Evolutionary conservation across 257 asterid species (phyloP).

Genomic region (Nicotiana tomentosiformis): DNA sequence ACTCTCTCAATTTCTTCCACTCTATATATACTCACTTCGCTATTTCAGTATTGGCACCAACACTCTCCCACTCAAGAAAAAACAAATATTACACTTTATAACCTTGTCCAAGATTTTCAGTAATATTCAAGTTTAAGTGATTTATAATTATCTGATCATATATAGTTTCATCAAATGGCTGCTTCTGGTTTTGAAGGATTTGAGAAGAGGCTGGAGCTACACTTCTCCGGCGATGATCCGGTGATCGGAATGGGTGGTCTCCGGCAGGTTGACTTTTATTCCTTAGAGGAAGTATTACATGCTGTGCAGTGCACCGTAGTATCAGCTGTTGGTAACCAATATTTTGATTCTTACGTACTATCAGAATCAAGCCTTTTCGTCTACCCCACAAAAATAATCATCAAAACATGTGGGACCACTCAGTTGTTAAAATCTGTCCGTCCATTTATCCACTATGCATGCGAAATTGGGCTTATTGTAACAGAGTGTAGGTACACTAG

Average conservation of each 20-base stretch:
- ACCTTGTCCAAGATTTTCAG: too few relatives aligned
- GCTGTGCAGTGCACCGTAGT: slow-evolving; percentile 95
- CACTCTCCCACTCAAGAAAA: slow-evolving; percentile 9
- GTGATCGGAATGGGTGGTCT: slow-evolving; percentile 48
- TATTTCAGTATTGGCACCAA: slow-evolving; percentile 45
- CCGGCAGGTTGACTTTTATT: slow-evolving; percentile 51
- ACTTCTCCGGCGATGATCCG: slow-evolving; percentile 72
- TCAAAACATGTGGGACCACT: slow-evolving; percentile 97
- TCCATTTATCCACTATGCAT: slow-evolving; percentile 49
- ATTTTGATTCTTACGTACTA: slow-evolving; percentile 75
- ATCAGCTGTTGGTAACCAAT: slow-evolving; percentile 66
- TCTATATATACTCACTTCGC: slow-evolving; percentile 53
- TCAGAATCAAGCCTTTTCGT: slow-evolving; percentile 87
- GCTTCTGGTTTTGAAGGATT: slow-evolving; percentile 94
- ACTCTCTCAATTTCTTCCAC: slow-evolving; percentile 7
- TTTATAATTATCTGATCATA: too few relatives aligned
- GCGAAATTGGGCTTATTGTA: slow-evolving; percentile 48
- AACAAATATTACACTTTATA: too few relatives aligned
- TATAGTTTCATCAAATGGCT: slow-evolving; percentile 42
- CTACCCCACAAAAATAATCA: slow-evolving; percentile 77
- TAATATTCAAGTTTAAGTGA: too few relatives aligned
- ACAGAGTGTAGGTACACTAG: slow-evolving; percentile 83
- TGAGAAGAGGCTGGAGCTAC: slow-evolving; percentile 83
- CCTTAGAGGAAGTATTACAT: slow-evolving; percentile 59
- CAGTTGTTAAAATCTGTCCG: slow-evolving; percentile 69